Evolutionary conservation across 176 grass and related monocot species (phyloP).

Genomic region (Musa beccarii): DNA sequence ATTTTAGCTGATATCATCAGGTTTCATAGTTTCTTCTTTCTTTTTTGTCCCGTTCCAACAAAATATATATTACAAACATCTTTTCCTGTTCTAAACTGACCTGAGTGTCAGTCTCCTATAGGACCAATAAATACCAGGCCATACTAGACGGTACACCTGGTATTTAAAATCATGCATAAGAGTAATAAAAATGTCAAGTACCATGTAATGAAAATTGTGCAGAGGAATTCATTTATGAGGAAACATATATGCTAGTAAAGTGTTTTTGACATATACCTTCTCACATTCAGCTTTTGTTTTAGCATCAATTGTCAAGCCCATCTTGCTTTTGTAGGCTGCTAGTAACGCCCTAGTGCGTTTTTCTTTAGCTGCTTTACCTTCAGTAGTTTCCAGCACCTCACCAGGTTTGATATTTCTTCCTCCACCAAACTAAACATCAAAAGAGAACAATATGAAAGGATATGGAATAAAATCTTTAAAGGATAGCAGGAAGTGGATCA

Average conservation of each 20-base stretch:
- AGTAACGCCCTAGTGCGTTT: conserved; percentile 46
- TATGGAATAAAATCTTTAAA: neutral
- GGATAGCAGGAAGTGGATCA: neutral
- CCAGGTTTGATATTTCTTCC: conserved; percentile 56
- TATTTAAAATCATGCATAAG: neutral
- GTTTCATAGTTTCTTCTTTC: no score
- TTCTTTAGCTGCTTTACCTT: conserved; percentile 51
- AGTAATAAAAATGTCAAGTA: neutral
- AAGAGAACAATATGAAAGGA: neutral
- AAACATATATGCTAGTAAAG: neutral
- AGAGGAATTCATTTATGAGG: neutral
- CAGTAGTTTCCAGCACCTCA: conserved; percentile 36
- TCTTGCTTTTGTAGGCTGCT: conserved; percentile 43
- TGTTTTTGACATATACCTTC: conserved; percentile 31
- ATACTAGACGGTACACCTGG: no score
- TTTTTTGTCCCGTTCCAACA: no score
- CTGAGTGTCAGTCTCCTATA: no score
- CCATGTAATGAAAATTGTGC: no score
- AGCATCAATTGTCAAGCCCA: conserved; percentile 35
- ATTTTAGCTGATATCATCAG: no score
- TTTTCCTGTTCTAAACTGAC: no score
- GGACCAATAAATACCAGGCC: no score
- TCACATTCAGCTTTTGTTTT: conserved; percentile 52
- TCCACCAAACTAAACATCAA: conserved; percentile 55
- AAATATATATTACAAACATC: no score